Base-by-base conservation (phyloP, 2,329 filamentous ascomycete species). In the Cercospora brassicicola region DNA sequence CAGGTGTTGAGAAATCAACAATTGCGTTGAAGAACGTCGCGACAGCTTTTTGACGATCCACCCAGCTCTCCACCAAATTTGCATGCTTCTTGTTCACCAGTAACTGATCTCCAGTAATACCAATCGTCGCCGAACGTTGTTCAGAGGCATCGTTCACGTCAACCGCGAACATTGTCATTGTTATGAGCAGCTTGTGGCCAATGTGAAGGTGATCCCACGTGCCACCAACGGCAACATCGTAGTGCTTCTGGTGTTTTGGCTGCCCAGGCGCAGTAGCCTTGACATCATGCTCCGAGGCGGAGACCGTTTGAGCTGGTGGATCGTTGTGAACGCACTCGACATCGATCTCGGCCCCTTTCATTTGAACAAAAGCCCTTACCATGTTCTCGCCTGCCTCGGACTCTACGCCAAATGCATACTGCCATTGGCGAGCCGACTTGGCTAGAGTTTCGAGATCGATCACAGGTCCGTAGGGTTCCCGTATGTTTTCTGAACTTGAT, bases 201-300 rank as follows among this genome's bases (percentile, higher is more conserved):
- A 92, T 89, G 78, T 99, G 95, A 23, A 99, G 86, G 80, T 98
- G 93, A 79, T 99, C 95, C 80, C 98, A 99, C 0, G 95, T 99
- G 9, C 95, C 95, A 31, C 94, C 95, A 11, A 98, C 87, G 62
- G 90, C 92, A 60, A 96, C 90, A 13, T 87, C 85, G 67, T 84
- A 81, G 78, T 91, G 87, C 51, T 79, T 75, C 26, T 71, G 28
- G 11, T 66, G 64, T 33, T 56, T 28, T 10, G 59, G 48, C 23
- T 57, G 56, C 15, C 39, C 20, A 13, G 70, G 56, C 33, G 65
- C 62, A 23, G 68, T 63, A 3, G 48, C 11, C 20, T 36, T 59
- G 28, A 33, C 28, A 39, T 28, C 31, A 39, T 48, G 59, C 36
- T 48, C 59, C 10, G 59, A 11, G 23, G 59, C 11, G 6, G 33